Evolutionary conservation across 139 green algal species (phyloP), one percentile per base, ranked within the genome.

Genomic region (Zygnema circumcarinatum): DNA sequence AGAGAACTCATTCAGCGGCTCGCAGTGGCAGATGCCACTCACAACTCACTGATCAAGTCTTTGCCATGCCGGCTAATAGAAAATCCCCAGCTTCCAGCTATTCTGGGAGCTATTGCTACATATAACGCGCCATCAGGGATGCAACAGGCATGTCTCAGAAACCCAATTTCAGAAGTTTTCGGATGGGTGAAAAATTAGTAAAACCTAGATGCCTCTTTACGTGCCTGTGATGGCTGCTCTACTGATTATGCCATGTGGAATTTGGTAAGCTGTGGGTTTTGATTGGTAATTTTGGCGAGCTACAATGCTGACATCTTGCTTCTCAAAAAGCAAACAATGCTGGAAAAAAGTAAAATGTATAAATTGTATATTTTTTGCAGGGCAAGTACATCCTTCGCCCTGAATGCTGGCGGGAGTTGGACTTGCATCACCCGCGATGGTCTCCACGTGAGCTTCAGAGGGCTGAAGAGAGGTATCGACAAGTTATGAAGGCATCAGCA

Each of bases 361-460:
- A n/a, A n/a, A n/a, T n/a, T n/a, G n/a, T n/a, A n/a, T n/a, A n/a
- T n/a, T n/a, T 76, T 39, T 16, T 39, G 72, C 87, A 91, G 68
- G 88, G 88, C 2, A 87, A 88, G 38, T 92, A 92, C 68, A 38
- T 36, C 32, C 88, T 92, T 31, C 76, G 79, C 39, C 41, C 31
- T 32, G 76, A 92, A 67, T 92, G 74, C 33, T 92, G 88, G 87
- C 1, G 38, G 35, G 88, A 91, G 85, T 74, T 92, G 38, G 88
- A 92, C n/a, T 52, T 89, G 20, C 79, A 85, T 40, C 41, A 83
- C 75, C 38, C 67, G 35, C 42, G 76, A 21, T 92, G 87, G 85
- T 56, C 32, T 42, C 74, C 36, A 1, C 32, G 74, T 31, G 86
- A 92, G 33, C 69, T 92, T 67, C 88, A 92, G 68, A 31, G 54